Conservation (phyloP, 345 rosid genomes). For the Syzygium grande region DNA sequence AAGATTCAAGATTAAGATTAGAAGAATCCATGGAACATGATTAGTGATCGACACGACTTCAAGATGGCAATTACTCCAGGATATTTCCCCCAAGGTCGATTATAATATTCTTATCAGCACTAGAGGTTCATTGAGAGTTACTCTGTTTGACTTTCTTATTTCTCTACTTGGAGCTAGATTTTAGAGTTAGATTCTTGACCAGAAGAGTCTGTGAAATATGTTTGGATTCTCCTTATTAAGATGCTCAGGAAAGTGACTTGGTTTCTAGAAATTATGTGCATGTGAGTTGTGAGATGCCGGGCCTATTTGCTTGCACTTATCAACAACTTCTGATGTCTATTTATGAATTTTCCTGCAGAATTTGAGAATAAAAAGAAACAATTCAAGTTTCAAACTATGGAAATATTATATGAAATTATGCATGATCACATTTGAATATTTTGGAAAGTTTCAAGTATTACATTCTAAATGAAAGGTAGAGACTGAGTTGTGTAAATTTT, state of each 20-base stretch:
- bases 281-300: not conserved
- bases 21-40: not conserved
- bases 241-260: too few relatives aligned
- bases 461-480: not conserved
- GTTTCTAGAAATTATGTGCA: too few relatives aligned
- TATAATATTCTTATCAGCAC: too few relatives aligned
- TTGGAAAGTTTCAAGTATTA: not conserved
- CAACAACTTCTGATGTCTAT: not conserved
- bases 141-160: too few relatives aligned
- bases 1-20: not conserved
- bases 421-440: not conserved
- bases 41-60: not conserved
- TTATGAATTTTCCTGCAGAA: fast-evolving
- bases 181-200: too few relatives aligned
- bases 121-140: not conserved
- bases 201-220: too few relatives aligned
- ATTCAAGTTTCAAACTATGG: not conserved
- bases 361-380: not conserved
- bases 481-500: fast-evolving
- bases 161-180: too few relatives aligned
- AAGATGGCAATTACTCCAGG: not conserved
- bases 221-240: too few relatives aligned
- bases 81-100: not conserved
- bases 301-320: fast-evolving
- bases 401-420: fast-evolving